Evolutionary conservation across 352 stramenopile genomes (phyloP).

Genomic region (Pythium myriotylum): DNA sequence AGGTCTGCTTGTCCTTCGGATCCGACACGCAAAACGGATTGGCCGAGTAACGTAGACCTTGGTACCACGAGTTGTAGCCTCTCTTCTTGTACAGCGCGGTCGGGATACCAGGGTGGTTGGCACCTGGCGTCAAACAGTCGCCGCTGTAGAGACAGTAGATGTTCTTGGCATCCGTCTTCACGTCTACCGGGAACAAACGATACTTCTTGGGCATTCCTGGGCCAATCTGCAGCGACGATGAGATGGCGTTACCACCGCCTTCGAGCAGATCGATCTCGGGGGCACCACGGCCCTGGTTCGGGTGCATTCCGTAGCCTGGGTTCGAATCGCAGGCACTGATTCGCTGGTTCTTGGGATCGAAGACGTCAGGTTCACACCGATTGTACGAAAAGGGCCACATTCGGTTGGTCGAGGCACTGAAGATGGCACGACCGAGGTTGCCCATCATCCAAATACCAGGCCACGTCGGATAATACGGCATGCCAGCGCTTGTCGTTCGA

Average conservation of each 20-base stretch:
- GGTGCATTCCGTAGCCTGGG: slow-evolving; percentile 89
- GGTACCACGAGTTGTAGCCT: slow-evolving; percentile 54
- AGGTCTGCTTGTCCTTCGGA: slow-evolving; percentile 29
- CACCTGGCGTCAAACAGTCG: slow-evolving; percentile 46
- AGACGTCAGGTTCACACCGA: slow-evolving; percentile 67
- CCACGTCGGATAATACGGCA: slow-evolving; percentile 17
- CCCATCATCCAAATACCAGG: slow-evolving; percentile 23
- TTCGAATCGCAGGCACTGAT: slow-evolving; percentile 84
- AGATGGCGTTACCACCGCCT: slow-evolving; percentile 78
- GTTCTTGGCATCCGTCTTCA: slow-evolving; percentile 26
- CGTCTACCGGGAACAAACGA: slow-evolving; percentile 47
- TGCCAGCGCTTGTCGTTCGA: background rate
- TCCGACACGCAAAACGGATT: slow-evolving; percentile 43
- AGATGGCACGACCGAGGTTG: slow-evolving; percentile 15
- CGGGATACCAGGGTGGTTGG: slow-evolving; percentile 25
- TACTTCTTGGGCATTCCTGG: slow-evolving; percentile 68
- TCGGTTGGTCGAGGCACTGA: slow-evolving; percentile 34
- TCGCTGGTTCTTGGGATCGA: slow-evolving; percentile 77
- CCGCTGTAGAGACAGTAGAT: slow-evolving; percentile 45
- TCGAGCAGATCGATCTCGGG: slow-evolving; percentile 95
- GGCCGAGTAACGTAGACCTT: slow-evolving; percentile 53
- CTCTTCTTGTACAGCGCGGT: slow-evolving; percentile 41
- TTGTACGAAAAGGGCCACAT: slow-evolving; percentile 92
- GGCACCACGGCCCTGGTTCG: slow-evolving; percentile 46
- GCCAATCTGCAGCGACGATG: slow-evolving; percentile 87